These are phyloP conservation scores for Fusarium nematophilum DNA, from an alignment of 2,329 filamentous ascomycete species.

Conservation along the genomic window DNA sequence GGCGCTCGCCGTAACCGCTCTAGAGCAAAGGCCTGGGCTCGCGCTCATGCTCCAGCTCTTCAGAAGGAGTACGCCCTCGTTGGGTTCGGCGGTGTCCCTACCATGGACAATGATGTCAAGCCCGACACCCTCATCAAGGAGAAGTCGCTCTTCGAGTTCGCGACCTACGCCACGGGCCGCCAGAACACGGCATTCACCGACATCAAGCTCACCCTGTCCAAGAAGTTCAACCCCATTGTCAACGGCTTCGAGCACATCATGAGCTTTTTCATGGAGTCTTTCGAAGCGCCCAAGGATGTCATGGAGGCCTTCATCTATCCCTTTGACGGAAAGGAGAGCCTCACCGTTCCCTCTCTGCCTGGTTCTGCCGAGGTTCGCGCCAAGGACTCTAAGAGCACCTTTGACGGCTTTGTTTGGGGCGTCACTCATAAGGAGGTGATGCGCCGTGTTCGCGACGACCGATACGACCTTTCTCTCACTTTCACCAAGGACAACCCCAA, in stretches of 20 bases:
- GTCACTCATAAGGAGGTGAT: constrained; percentile 95
- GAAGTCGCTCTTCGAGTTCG: constrained; percentile 87
- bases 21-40: constrained; percentile 84
- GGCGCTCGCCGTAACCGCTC: constrained; percentile 83
- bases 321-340: constrained; percentile 91
- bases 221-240: constrained; percentile 85
- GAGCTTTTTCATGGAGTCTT: constrained; percentile 83
- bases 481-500: constrained; percentile 92
- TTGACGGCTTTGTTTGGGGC: constrained; percentile 94
- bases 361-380: constrained; percentile 65
- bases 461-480: constrained; percentile 94
- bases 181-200: constrained; percentile 95
- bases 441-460: constrained; percentile 88
- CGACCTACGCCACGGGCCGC: constrained; percentile 88
- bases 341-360: constrained; percentile 75
- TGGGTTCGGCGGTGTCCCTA: constrained; percentile 75
- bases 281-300: constrained; percentile 75
- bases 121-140: constrained; percentile 75
- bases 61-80: constrained; percentile 87
- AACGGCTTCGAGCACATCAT: constrained; percentile 71
- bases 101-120: constrained; percentile 56
- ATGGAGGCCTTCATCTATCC: constrained; percentile 84
- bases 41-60: constrained; percentile 77
- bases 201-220: constrained; percentile 81
- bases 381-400: constrained; percentile 73